Base-by-base conservation (phyloP, 768 basidiomycete species). In the Lactarius vividus region DNA sequence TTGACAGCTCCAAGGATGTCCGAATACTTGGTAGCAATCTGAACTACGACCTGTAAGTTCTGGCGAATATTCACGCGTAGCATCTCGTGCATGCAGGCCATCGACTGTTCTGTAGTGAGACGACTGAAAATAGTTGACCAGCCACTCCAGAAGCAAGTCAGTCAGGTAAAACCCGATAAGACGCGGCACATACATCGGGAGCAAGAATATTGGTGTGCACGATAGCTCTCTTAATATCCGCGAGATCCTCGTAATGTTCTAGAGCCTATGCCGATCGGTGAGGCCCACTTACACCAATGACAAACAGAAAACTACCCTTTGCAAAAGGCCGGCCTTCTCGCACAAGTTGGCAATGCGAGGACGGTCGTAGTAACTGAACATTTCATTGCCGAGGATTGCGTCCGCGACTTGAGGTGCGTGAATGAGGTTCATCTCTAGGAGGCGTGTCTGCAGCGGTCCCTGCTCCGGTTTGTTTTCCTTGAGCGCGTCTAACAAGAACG, bases 381-480 rank as follows among this genome's bases (percentile, higher is more conserved):
- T 97, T 74, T 98, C 93, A 75, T 98, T 99, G 33, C 94, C 94
- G 42, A 99, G 88, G 70, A 99, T 99, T 4, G 97, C 97, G 74
- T 99, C 97, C 0, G 97, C 97, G 61, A 98, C 97, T 76, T 98
- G 97, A 69, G 97, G 97, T 4, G 97, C 97, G 75, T 97, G 91
- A 61, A 98, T 79, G 55, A 99, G 83, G 79, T 99, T 99, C 91
- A 99, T 97, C 78, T 99, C 97, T 56, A 99, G 81, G 16, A 99
- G 84, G 66, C 96, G 90, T 0, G 97, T 99, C 78, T 99, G 97
- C 16, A 99, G 80, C 70, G 90, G 94, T 0, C 87, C 96, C 74
- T 99, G 96, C 76, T 99, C 97, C 0, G 96, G 92, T 75, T 91
- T 91, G 81, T 99, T 98, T 63, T 99, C 97, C 81, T 99, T 98